A percentile compares a stretch with the other conserved stretches of the same genome.
Conservation (phyloP, 164 flowering plant species). For the Tetracentron sinense region DNA sequence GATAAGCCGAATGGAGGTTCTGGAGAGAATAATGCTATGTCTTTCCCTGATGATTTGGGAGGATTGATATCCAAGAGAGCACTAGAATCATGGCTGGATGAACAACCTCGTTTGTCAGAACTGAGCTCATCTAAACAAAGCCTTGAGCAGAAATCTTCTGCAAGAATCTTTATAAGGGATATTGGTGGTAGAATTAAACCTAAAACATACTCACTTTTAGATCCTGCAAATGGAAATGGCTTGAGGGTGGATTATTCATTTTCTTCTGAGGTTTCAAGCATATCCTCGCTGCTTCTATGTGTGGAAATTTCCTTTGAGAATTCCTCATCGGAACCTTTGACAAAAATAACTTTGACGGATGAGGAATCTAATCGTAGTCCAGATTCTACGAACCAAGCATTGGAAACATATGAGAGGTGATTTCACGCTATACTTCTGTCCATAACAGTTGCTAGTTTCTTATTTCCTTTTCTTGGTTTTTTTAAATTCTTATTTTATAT, state of each 20-base stretch:
- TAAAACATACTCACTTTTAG: conserved; percentile 54
- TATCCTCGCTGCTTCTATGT: conserved; percentile 62
- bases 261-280: conserved; percentile 67
- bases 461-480: not conserved
- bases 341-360: conserved; percentile 45
- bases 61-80: conserved; percentile 64
- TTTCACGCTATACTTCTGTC: not conserved
- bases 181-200: conserved; percentile 46
- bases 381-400: conserved; percentile 39
- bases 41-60: conserved; percentile 38
- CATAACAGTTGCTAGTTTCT: not conserved
- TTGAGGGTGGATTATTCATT: conserved; percentile 73
- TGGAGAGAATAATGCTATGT: conserved; percentile 16
- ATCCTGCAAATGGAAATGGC: conserved; percentile 81
- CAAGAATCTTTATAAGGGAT: conserved; percentile 69
- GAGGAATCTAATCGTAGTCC: conserved; percentile 47
- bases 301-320: conserved; percentile 62
- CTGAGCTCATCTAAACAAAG: conserved; percentile 28
- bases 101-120: conserved; percentile 47
- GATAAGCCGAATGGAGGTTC: conserved; percentile 24
- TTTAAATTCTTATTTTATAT: not conserved
- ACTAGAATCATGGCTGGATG: conserved; percentile 86
- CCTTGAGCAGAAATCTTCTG: conserved; percentile 41
- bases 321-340: conserved; percentile 47
- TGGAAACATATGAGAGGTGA: conserved; percentile 48